A percentile compares a stretch with the other conserved stretches of the same genome.
Evolutionary conservation across 441 rosid species (phyloP).

Genomic region (Kokia cookei): DNA sequence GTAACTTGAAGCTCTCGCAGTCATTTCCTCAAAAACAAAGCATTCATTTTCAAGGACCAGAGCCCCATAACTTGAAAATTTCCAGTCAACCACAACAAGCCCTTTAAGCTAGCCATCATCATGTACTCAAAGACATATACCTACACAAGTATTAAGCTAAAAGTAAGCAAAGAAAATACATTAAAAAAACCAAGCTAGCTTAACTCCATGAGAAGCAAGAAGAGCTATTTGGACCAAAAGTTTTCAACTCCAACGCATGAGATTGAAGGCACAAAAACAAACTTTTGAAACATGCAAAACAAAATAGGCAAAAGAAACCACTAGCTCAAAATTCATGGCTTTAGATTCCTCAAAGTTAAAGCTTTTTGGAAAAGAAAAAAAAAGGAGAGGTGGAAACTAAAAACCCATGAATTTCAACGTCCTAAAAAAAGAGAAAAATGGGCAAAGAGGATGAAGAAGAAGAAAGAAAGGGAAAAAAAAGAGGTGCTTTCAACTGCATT

Average conservation of each 20-base stretch:
- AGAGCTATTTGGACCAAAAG: not conserved
- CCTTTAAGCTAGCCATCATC: conserved; percentile 8
- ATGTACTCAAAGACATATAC: conserved; percentile 11
- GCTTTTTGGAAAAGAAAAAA: not conserved
- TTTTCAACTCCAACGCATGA: conserved; percentile 7
- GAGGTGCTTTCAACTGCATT: conserved; percentile 19
- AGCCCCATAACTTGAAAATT: conserved; percentile 10
- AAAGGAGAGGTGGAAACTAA: conserved; percentile 3
- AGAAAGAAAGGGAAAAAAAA: conserved; percentile 5
- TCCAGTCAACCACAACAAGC: conserved; percentile 7
- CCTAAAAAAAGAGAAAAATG: conserved; percentile 12
- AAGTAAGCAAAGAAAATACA: conserved; percentile 11
- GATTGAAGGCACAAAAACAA: not conserved
- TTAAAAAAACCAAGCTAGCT: conserved; percentile 17
- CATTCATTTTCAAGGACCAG: conserved; percentile 18
- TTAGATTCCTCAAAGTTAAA: conserved; percentile 20
- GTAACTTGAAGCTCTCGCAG: conserved; percentile 24
- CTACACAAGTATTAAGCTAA: conserved; percentile 11
- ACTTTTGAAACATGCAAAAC: conserved; percentile 10
- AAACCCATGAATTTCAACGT: conserved; percentile 9
- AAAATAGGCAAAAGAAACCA: conserved; percentile 13
- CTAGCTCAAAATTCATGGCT: conserved; percentile 16
- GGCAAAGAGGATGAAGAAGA: not conserved
- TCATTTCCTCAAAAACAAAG: conserved; percentile 16
- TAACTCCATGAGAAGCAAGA: conserved; percentile 3